Conservation (phyloP, 768 basidiomycete genomes). For the Leccinum imitatum region DNA sequence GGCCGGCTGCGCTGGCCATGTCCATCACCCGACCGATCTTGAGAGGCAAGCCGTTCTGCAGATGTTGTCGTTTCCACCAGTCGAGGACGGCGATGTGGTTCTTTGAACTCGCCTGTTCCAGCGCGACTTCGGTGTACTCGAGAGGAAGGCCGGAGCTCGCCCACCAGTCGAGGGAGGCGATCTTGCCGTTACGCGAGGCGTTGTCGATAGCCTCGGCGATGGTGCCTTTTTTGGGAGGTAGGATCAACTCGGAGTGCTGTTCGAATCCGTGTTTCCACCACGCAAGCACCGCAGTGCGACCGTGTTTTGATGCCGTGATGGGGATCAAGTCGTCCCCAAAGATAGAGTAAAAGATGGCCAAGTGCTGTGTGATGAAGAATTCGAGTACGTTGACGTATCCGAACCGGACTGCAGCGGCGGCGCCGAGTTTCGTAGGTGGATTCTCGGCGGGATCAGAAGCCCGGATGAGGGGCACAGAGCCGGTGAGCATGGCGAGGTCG, state of each 20-base stretch:
- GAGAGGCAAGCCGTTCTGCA: constrained; percentile 51
- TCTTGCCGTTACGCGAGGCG: constrained; percentile 75
- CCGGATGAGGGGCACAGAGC: constrained; percentile 57
- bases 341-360: constrained; percentile 58
- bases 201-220: constrained; percentile 73
- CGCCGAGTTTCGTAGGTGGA: constrained; percentile 70
- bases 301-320: constrained; percentile 73
- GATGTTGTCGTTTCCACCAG: constrained; percentile 76
- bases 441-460: constrained; percentile 53
- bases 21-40: constrained; percentile 87
- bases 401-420: constrained; percentile 65
- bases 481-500: constrained; percentile 72
- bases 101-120: constrained; percentile 77
- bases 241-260: constrained; percentile 58
- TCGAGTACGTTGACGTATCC: constrained; percentile 75
- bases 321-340: constrained; percentile 72
- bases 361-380: constrained; percentile 66
- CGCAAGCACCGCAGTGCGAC: constrained; percentile 66
- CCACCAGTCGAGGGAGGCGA: constrained; percentile 84
- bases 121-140: constrained; percentile 76
- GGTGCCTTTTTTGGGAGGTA: constrained; percentile 51
- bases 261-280: constrained; percentile 79
- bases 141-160: constrained; percentile 58
- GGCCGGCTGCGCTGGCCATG: constrained; percentile 76
- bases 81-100: constrained; percentile 75